Conservation (phyloP, 305 asterid species). For the Solanum hybrid region DNA sequence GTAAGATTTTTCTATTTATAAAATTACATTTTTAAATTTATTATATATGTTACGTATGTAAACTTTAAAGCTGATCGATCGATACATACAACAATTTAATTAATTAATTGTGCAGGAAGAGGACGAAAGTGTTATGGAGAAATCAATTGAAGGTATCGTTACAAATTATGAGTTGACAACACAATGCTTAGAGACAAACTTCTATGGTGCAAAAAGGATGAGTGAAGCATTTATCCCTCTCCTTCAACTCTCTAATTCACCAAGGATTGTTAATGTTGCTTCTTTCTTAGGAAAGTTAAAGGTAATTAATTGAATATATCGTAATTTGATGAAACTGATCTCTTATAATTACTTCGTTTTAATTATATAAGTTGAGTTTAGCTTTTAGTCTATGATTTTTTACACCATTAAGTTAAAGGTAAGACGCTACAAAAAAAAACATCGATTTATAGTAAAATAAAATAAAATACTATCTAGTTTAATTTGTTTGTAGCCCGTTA, state of each 20-base stretch:
- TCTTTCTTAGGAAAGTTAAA: conserved; percentile 35
- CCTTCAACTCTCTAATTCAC: conserved; percentile 42
- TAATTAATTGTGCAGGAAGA: conserved; percentile 18
- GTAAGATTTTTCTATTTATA: background rate
- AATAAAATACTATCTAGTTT: no score
- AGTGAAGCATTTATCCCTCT: conserved; percentile 20
- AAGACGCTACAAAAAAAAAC: no score
- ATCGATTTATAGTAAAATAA: no score
- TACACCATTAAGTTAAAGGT: no score
- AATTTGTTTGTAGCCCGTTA: no score
- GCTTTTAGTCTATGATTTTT: no score
- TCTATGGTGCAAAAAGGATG: conserved; percentile 34
- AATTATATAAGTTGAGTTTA: no score
- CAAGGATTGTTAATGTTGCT: conserved; percentile 50
- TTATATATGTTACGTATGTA: background rate
- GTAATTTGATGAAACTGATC: no score
- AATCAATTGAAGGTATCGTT: conserved; percentile 1
- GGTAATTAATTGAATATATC: conserved; percentile 17
- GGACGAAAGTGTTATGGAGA: background rate
- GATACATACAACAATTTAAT: background rate
- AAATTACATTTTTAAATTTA: background rate
- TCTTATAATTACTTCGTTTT: no score
- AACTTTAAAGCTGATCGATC: background rate
- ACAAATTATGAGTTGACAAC: conserved; percentile 30
- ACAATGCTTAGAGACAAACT: conserved; percentile 41